Percentiles rank a stretch among this genome's conserved stretches.
These are phyloP conservation scores for Colletotrichum euphorbiae DNA, from an alignment of 2,329 filamentous ascomycete genomes.

Conservation along the genomic window DNA sequence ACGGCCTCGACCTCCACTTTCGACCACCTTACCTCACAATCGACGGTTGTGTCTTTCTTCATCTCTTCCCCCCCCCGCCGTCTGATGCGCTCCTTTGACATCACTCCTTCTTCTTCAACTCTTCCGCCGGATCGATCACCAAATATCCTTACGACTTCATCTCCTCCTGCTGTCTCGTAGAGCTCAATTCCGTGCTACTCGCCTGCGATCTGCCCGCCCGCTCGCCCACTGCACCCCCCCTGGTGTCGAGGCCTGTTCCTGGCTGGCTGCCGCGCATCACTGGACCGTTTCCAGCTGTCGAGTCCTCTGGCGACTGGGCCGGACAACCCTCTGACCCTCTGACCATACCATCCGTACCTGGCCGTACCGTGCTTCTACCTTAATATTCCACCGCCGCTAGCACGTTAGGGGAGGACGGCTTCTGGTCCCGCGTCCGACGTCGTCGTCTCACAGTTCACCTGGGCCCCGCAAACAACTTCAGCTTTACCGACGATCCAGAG, in stretches of 20 bases:
- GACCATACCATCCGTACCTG: conserved; percentile 25
- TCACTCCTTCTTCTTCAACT: conserved; percentile 20
- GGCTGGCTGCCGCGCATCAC: conserved; percentile 33
- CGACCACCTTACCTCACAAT: conserved; percentile 21
- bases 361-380: conserved; percentile 27
- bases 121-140: conserved; percentile 13
- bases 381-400: conserved; percentile 40
- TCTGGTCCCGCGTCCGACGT: conserved; percentile 41
- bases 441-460: conserved; percentile 41
- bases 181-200: conserved; percentile 11
- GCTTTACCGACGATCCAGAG: conserved; percentile 40
- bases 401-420: conserved; percentile 38
- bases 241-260: conserved; percentile 34
- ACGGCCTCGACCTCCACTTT: conserved; percentile 35
- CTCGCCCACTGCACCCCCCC: not conserved
- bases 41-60: conserved; percentile 12
- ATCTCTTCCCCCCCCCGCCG: conserved; percentile 4
- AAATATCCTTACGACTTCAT: conserved; percentile 18
- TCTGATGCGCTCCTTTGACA: conserved; percentile 26
- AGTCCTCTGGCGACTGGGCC: conserved; percentile 14
- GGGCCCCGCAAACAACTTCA: conserved; percentile 42
- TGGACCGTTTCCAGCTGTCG: conserved; percentile 39
- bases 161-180: not conserved
- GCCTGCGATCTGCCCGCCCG: conserved; percentile 19
- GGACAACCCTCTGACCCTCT: conserved; percentile 33